Conservation (phyloP, 2,329 filamentous ascomycete species). For the Fusarium sp. region DNA sequence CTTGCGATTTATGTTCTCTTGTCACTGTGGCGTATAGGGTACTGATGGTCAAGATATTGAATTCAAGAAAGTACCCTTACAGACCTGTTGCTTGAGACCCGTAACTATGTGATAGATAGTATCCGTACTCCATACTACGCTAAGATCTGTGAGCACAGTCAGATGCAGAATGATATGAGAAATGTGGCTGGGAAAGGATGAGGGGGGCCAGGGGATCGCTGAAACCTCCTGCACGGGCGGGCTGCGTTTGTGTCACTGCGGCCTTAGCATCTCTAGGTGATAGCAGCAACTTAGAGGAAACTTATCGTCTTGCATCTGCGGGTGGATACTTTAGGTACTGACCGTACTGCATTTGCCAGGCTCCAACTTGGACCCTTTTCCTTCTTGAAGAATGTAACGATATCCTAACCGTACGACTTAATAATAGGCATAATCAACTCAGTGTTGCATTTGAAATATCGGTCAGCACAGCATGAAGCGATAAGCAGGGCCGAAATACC, state of each 20-base stretch:
- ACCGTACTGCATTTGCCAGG: slow-evolving; percentile 7
- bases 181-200: slow-evolving; percentile 29
- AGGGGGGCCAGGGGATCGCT: slow-evolving; percentile 19
- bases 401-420: slow-evolving; percentile 36
- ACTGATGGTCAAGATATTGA: not conserved
- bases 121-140: no score
- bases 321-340: not conserved
- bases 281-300: slow-evolving; percentile 14
- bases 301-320: slow-evolving; percentile 36
- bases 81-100: no score
- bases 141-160: slow-evolving; percentile 17
- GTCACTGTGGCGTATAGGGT: no score
- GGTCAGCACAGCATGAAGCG: slow-evolving; percentile 30
- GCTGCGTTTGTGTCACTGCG: slow-evolving; percentile 40
- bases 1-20: no score
- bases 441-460: slow-evolving; percentile 35
- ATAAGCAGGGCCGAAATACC: slow-evolving; percentile 24
- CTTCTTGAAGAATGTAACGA: slow-evolving; percentile 32
- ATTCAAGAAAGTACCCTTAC: not conserved
- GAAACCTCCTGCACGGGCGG: slow-evolving; percentile 1
- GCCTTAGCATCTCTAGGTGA: not conserved
- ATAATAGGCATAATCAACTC: slow-evolving; percentile 30
- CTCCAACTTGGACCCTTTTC: slow-evolving; percentile 24
- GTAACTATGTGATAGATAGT: no score
- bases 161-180: slow-evolving; percentile 32